A percentile compares a stretch with the other conserved stretches of the same genome.
phyloP scores from a whole-genome alignment of 1,284 basidiomycete genomes.

The Ceratobasidium sp. region DNA sequence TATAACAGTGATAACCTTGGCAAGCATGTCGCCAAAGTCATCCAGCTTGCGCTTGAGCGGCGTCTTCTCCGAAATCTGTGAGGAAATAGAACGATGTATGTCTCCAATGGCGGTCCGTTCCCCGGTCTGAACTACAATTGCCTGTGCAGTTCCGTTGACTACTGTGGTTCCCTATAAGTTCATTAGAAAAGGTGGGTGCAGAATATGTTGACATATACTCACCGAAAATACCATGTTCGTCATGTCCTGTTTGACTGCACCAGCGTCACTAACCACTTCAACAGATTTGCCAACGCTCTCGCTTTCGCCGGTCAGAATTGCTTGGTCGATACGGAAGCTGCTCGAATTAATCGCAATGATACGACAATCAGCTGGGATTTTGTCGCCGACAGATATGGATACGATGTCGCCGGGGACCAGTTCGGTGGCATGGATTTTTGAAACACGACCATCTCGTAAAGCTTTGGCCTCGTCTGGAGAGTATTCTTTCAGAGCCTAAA shows the following conservation, averaged over 20 bases:
- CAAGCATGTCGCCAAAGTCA: conserved; percentile 95
- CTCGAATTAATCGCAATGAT: conserved; percentile 90
- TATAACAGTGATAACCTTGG: conserved; percentile 95
- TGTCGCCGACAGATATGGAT: conserved; percentile 90
- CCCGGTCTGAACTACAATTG: conserved; percentile 89
- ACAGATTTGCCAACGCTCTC: conserved; percentile 85
- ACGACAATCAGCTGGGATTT: conserved; percentile 92
- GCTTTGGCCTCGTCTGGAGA: conserved; percentile 95
- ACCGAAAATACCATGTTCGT: conserved; percentile 93
- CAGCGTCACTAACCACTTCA: conserved; percentile 73
- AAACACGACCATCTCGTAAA: conserved; percentile 78
- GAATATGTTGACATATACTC: conserved; percentile 54
- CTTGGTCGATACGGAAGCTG: conserved; percentile 93
- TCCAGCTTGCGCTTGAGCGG: conserved; percentile 95
- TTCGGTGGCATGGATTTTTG: conserved; percentile 83
- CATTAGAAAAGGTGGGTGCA: background rate
- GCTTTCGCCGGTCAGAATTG: conserved; percentile 94
- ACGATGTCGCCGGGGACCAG: conserved; percentile 96
- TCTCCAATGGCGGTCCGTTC: conserved; percentile 90
- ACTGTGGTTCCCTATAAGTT: conserved; percentile 85
- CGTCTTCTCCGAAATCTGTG: conserved; percentile 92
- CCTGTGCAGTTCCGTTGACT: conserved; percentile 88
- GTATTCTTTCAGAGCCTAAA: conserved; percentile 91
- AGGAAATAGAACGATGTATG: conserved; percentile 92
- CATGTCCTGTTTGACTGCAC: conserved; percentile 96